Conservation (phyloP, 164 flowering plant species). For the Warburgia ugandensis region DNA sequence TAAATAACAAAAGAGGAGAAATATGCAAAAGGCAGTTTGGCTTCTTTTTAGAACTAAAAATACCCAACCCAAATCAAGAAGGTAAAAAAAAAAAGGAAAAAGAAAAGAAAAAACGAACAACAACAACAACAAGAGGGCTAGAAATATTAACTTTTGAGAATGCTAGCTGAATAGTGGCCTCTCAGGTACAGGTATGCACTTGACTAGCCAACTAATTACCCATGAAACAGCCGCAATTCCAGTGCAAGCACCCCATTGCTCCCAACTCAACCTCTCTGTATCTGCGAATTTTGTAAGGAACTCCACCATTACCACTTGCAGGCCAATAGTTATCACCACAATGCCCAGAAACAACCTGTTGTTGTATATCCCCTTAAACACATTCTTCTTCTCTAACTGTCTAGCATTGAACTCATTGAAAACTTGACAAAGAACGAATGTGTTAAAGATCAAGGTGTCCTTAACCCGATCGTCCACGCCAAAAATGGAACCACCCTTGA, state of each 20-base stretch:
- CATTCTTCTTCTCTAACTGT: constrained; percentile 39
- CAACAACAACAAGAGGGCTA: too few relatives aligned
- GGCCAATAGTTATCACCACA: constrained; percentile 26
- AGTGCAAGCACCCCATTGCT: constrained; percentile 41
- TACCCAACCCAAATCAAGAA: too few relatives aligned
- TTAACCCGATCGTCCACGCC: constrained; percentile 27
- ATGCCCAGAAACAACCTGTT: constrained; percentile 43
- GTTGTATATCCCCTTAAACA: constrained; percentile 32
- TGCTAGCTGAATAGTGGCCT: constrained; percentile 20
- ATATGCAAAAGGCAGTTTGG: too few relatives aligned
- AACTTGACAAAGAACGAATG: too few relatives aligned
- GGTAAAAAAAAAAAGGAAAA: too few relatives aligned
- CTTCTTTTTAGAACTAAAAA: too few relatives aligned
- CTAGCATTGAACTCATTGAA: constrained; percentile 52
- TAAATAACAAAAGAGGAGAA: too few relatives aligned
- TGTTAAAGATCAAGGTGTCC: constrained; percentile 46
- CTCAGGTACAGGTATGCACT: constrained; percentile 44
- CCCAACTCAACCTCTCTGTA: constrained; percentile 50
- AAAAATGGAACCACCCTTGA: constrained; percentile 38
- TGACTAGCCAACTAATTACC: constrained; percentile 47
- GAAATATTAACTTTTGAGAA: too few relatives aligned
- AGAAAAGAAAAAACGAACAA: too few relatives aligned
- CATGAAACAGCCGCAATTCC: constrained; percentile 36
- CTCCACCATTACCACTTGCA: constrained; percentile 50
- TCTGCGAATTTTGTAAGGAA: constrained; percentile 41